Evolutionary conservation across 1,139 yeast species (phyloP).

Genomic region (Saccharomyces uvarum): DNA sequence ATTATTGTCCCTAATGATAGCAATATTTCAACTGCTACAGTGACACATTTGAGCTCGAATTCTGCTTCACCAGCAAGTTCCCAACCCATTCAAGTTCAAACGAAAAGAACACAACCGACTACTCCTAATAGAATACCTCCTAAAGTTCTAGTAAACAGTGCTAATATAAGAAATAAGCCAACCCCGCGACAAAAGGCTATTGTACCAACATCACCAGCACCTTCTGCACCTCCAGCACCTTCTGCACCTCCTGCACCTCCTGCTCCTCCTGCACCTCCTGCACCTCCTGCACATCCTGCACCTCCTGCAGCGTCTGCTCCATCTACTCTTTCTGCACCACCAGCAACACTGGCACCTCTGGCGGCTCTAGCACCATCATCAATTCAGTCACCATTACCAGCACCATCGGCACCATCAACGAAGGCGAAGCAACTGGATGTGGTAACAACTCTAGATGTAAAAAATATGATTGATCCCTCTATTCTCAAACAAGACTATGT

Average conservation of each 20-base stretch:
- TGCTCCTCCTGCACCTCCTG: too few relatives aligned
- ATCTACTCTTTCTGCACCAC: too few relatives aligned
- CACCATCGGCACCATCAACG: background rate
- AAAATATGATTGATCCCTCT: background rate
- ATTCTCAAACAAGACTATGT: constrained; percentile 26
- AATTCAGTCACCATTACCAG: background rate
- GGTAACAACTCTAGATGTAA: background rate
- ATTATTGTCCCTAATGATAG: background rate
- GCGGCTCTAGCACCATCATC: too few relatives aligned
- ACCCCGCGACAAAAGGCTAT: background rate
- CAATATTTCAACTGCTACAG: background rate
- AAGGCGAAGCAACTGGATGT: background rate
- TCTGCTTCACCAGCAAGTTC: background rate
- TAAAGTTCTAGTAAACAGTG: background rate
- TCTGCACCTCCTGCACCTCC: too few relatives aligned
- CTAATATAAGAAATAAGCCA: background rate
- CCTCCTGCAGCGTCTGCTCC: too few relatives aligned
- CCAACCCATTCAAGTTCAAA: background rate
- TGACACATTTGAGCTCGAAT: background rate
- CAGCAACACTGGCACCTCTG: too few relatives aligned
- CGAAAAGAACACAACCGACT: background rate
- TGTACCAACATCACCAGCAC: background rate
- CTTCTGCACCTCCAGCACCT: background rate
- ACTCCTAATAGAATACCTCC: background rate
- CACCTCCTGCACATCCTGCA: too few relatives aligned